phyloP scores from a whole-genome alignment of 116 monocot genomes.

The Trichopus zeylanicus region DNA sequence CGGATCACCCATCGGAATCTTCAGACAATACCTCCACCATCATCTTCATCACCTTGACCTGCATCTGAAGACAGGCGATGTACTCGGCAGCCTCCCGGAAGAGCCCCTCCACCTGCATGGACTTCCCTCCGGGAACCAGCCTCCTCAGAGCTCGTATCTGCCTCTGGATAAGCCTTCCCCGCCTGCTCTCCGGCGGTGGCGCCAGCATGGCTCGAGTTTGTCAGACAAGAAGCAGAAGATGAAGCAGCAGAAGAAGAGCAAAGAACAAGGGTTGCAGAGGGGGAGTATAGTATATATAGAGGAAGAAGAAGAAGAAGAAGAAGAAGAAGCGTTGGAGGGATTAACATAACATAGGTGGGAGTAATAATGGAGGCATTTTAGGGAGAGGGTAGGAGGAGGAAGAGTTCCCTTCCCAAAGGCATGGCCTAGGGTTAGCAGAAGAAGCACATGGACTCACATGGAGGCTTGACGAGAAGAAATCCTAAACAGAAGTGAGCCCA shows the following conservation, averaged over 20 bases:
- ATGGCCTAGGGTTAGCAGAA: neutral
- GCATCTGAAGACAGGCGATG: slow-evolving; percentile 12
- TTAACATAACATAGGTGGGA: too few species aligned
- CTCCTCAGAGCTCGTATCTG: neutral
- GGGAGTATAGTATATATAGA: neutral
- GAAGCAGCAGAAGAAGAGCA: too few species aligned
- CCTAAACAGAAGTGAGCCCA: neutral
- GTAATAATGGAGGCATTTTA: neutral
- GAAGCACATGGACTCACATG: slow-evolving; percentile 15
- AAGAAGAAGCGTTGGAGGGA: neutral
- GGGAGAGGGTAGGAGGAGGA: neutral
- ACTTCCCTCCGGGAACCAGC: slow-evolving; percentile 5
- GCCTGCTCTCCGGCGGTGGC: neutral
- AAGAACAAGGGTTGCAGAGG: neutral
- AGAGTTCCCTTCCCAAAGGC: neutral
- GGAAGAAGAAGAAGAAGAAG: neutral
- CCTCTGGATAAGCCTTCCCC: neutral
- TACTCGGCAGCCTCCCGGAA: slow-evolving; percentile 13
- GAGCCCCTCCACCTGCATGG: slow-evolving; percentile 3
- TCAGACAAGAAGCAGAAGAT: too few species aligned
- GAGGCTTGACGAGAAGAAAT: neutral
- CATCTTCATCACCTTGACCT: slow-evolving; percentile 11
- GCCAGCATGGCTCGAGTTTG: too few species aligned
- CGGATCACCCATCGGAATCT: neutral
- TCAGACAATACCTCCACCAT: slow-evolving; percentile 11